Percentiles rank a stretch among this genome's conserved stretches.
Conservation (phyloP, 2,329 filamentous ascomycete species). For the Trichoderma simmonsii region DNA sequence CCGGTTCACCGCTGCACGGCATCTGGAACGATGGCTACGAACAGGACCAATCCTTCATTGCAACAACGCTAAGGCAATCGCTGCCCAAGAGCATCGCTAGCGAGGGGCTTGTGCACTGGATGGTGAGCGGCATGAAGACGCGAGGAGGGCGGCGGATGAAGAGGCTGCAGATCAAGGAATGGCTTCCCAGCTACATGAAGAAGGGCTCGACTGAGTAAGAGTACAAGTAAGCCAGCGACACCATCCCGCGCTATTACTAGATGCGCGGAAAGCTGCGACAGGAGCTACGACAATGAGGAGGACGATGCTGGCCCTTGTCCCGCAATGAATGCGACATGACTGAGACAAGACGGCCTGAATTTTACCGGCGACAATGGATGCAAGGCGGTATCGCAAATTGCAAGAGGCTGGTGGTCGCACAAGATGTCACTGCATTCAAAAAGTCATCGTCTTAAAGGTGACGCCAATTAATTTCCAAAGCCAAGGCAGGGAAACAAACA, state of each 20-base stretch:
- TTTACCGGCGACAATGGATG: neutral
- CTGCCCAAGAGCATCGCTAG: constrained; percentile 39
- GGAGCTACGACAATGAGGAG: neutral
- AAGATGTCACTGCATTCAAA: neutral
- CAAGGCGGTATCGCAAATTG: neutral
- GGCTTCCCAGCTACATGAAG: constrained; percentile 27
- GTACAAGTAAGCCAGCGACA: neutral
- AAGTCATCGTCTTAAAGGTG: neutral
- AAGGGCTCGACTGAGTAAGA: constrained; percentile 1
- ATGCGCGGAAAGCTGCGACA: neutral
- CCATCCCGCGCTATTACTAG: neutral
- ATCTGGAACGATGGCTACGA: constrained; percentile 40
- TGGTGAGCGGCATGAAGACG: constrained; percentile 25
- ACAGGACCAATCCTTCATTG: constrained; percentile 35
- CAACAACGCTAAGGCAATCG: constrained; percentile 36
- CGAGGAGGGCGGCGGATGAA: constrained; percentile 18
- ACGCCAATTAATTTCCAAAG: constrained; percentile 6
- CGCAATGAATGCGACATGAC: constrained; percentile 10
- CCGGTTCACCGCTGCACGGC: constrained; percentile 36
- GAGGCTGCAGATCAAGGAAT: constrained; percentile 24
- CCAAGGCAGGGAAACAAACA: constrained; percentile 9
- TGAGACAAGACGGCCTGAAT: neutral
- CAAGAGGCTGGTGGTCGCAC: constrained; percentile 9
- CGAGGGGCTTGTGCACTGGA: constrained; percentile 45
- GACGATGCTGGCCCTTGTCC: neutral